Evolutionary conservation across 2,329 filamentous ascomycete genomes (phyloP), one percentile per base, ranked within the genome.

Genomic region (Sporothrix curviconia): DNA sequence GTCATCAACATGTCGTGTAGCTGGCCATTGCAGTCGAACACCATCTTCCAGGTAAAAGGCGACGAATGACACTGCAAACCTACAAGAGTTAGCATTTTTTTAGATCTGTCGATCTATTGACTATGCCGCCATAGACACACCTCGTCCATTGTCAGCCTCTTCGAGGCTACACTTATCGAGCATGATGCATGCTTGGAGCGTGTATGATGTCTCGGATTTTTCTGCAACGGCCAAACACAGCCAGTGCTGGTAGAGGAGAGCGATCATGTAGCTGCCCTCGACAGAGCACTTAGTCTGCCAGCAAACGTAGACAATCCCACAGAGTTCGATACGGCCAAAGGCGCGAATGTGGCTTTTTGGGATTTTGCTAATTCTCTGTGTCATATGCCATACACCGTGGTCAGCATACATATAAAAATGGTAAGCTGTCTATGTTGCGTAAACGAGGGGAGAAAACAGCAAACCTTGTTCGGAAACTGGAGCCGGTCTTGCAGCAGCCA

Each of bases 41-140:
- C 78, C 11, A 96, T 66, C 69, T 97, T 99, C 92, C 92, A 97
- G 1, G 91, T 94, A 69, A 89, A 89, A 0, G 89, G 85, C 1
- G 89, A 89, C 3, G 88, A 89, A 62, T 94, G 86, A 66, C 91
- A 96, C 76, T 92, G 90, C 7, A 97, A 69, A 0, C 90, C 91
- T 95, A 60, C 11, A 3, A 42, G 15, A 22, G 52, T 49, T 47
- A 19, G 17, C 28, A 46, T 25, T 47, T n/a, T 60, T 56, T 34
- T 46, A 15, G 14, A n/a, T n/a, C n/a, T n/a, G n/a, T n/a, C n/a
- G n/a, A n/a, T n/a, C n/a, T n/a, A n/a, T n/a, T n/a, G n/a, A n/a
- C n/a, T n/a, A n/a, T n/a, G n/a, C n/a, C n/a, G n/a, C n/a, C n/a
- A n/a, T 22, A 63, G 39, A 47, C 74, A 68, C 70, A 83, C 89